Evolutionary conservation across 179 eudicot species (phyloP).

Genomic region (Heliamphora pulchella): DNA sequence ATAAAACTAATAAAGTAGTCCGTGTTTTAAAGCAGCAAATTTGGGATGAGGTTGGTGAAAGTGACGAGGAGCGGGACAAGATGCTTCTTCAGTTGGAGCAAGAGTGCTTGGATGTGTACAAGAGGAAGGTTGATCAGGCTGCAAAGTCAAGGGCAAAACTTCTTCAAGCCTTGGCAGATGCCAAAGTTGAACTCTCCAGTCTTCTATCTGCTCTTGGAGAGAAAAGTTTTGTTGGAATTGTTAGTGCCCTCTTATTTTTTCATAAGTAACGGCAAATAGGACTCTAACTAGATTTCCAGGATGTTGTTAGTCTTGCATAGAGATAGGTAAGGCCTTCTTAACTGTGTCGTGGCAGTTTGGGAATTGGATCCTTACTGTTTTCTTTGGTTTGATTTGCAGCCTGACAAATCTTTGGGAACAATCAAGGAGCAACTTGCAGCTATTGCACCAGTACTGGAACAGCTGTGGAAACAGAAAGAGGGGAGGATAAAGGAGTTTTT

Average conservation of each 20-base stretch:
- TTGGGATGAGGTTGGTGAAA: slow-evolving; percentile 99
- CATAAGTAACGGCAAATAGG: neutral
- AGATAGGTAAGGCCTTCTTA: neutral
- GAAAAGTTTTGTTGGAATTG: slow-evolving; percentile 63
- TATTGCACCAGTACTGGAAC: slow-evolving; percentile 77
- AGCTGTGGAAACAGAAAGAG: slow-evolving; percentile 72
- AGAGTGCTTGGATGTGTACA: slow-evolving; percentile 94
- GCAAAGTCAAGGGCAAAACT: slow-evolving; percentile 84
- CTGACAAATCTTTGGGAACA: slow-evolving; percentile 83
- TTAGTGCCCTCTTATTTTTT: slow-evolving; percentile 28
- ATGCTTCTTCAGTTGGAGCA: slow-evolving; percentile 91
- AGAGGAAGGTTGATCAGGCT: slow-evolving; percentile 91
- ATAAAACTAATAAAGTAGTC: slow-evolving; percentile 13
- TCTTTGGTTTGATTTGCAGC: slow-evolving; percentile 43
- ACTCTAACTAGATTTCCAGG: neutral
- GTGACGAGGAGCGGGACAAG: slow-evolving; percentile 84
- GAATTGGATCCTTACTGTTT: slow-evolving; percentile 1
- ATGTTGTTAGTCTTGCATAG: neutral
- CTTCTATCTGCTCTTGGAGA: slow-evolving; percentile 89
- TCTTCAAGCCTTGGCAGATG: slow-evolving; percentile 83
- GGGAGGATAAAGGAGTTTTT: slow-evolving; percentile 69
- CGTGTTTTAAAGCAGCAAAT: slow-evolving; percentile 53
- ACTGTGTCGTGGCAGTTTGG: neutral
- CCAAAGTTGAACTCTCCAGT: slow-evolving; percentile 61
- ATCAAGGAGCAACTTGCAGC: slow-evolving; percentile 93